Conservation (phyloP, 1,284 basidiomycete genomes). For the Leccinum griseonigrum region DNA sequence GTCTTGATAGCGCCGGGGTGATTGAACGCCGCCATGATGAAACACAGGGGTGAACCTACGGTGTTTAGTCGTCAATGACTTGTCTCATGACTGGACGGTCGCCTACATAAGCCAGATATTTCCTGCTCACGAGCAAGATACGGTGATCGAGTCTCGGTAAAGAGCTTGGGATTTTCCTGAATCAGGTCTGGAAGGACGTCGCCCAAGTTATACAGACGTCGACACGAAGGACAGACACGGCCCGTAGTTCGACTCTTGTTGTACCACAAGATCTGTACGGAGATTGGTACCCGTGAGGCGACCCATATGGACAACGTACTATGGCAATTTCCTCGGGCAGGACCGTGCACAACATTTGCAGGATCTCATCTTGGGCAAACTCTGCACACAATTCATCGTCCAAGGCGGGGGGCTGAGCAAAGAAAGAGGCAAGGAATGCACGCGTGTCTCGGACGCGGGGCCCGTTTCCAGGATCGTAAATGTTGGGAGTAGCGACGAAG, state of each 20-base stretch:
- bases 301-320: conserved; percentile 39
- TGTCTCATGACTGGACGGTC: not conserved
- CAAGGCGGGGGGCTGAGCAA: conserved; percentile 59
- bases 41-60: conserved; percentile 71
- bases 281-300: not conserved
- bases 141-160: conserved; percentile 35
- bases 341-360: conserved; percentile 66
- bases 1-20: conserved; percentile 62
- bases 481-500: conserved; percentile 47
- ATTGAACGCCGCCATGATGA: conserved; percentile 65
- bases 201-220: conserved; percentile 64
- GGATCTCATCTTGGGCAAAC: conserved; percentile 68
- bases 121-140: conserved; percentile 59
- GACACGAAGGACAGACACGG: conserved; percentile 74
- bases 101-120: conserved; percentile 73
- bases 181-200: conserved; percentile 56
- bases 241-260: conserved; percentile 69
- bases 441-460: conserved; percentile 63
- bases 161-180: conserved; percentile 29
- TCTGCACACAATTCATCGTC: conserved; percentile 66
- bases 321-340: conserved; percentile 69
- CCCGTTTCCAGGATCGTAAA: conserved; percentile 73
- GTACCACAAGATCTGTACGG: conserved; percentile 75
- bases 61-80: conserved; percentile 3
- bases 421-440: conserved; percentile 60